Base-by-base conservation (phyloP, 208 protist species). In the Trypanosoma cruzi region DNA sequence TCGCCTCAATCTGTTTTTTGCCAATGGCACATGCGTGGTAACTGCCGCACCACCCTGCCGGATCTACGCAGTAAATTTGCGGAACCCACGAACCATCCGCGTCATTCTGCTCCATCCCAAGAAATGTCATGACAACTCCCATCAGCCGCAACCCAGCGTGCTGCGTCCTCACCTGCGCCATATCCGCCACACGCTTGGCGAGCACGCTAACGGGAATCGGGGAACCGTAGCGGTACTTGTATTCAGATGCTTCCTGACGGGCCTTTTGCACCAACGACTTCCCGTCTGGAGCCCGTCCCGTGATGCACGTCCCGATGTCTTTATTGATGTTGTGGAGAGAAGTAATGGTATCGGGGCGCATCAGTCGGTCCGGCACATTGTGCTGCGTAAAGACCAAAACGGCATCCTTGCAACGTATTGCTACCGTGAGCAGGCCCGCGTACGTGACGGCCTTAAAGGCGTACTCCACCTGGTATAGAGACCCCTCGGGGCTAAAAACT, bases 381-480 rank as follows among this genome's bases (percentile, higher is more conserved):
- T 99, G 98, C 80, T 99, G 98, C 28, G 98, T 98, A 40, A 99
- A 93, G 7, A 99, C 90, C 48, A 98, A 79, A 7, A 86, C 86
- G 57, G 79, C 90, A 79, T 99, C 97, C 60, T 98, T 96, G 69
- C 96, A 98, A 31, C 98, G 76, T 22, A 99, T 94, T 44, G 94
- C 98, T 22, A 99, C 75, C 0, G 97, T 97, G 14, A 99, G 99
- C 13, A 99, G 68, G n/a, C 95, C 97, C 14, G 87, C 88, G 62
- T 97, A 93, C 42, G 97, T 98, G 29, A 99, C 96, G 8, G 98
- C 98, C 81, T 99, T 99, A 85, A 99, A 99, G 26, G 98, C 98
- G 84, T 99, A 99, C 78, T 99, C 97, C 24, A 99, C 98, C 89
- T 99, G 99, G 81, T 99, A 99, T 6, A 99, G 86, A 24, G 96